Evolutionary conservation across 805 yeast genomes (phyloP).

Genomic region (Teunomyces gatunensis): DNA sequence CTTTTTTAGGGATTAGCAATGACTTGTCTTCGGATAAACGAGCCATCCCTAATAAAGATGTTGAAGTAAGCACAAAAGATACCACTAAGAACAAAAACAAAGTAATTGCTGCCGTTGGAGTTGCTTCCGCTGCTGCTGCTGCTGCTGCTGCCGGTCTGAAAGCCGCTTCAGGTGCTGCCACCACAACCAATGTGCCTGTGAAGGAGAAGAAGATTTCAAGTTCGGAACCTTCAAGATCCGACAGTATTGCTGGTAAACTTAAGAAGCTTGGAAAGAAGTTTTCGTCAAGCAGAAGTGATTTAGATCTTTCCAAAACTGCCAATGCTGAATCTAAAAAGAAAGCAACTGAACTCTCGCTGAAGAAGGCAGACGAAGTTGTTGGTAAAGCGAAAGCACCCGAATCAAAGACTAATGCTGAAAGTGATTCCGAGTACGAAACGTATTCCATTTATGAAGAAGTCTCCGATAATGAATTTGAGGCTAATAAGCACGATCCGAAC

Average conservation of each 20-base stretch:
- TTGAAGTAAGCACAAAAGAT: conserved; percentile 8
- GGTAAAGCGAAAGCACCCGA: neutral
- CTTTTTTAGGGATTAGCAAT: conserved; percentile 30
- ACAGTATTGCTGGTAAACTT: conserved; percentile 15
- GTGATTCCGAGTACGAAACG: conserved; percentile 14
- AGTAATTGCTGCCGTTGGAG: conserved; percentile 19
- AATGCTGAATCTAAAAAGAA: neutral
- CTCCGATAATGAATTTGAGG: conserved; percentile 45
- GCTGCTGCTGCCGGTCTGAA: conserved; percentile 12
- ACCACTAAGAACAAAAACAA: neutral
- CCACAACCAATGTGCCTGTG: conserved; percentile 9
- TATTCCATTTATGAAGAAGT: conserved; percentile 46
- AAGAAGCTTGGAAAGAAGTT: conserved; percentile 15
- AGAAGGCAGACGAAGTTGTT: neutral
- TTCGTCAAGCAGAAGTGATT: neutral
- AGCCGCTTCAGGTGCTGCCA: conserved; percentile 18
- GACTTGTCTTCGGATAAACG: conserved; percentile 26
- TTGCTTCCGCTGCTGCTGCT: conserved; percentile 25
- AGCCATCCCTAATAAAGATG: conserved; percentile 11
- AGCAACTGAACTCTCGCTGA: neutral
- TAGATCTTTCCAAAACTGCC: neutral
- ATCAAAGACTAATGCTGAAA: neutral
- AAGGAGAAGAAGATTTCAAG: neutral
- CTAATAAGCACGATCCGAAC: conserved; percentile 46
- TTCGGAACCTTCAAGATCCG: conserved; percentile 10